phyloP scores from a whole-genome alignment of 768 basidiomycete species.

The Suillus sp. region DNA sequence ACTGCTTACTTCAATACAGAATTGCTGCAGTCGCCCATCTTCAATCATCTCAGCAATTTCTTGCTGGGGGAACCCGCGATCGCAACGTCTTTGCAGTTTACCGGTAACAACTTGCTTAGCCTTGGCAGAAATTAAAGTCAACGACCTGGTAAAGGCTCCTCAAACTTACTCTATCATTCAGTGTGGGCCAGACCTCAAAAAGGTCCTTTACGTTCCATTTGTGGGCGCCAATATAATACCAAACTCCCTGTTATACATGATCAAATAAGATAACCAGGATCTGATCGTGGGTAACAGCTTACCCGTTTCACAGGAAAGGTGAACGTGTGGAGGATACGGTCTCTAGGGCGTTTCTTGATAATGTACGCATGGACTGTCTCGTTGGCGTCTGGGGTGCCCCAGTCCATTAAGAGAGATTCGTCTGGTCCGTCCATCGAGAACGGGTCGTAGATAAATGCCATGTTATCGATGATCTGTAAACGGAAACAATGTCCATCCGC shows the following conservation, averaged over 20 bases:
- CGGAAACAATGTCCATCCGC: slow-evolving; percentile 45
- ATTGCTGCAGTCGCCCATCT: slow-evolving; percentile 44
- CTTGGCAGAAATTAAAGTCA: slow-evolving; percentile 21
- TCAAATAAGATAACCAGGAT: slow-evolving; percentile 16
- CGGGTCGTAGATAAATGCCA: slow-evolving; percentile 59
- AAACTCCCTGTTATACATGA: slow-evolving; percentile 36
- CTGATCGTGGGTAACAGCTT: slow-evolving; percentile 14
- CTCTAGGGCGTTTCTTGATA: slow-evolving; percentile 20
- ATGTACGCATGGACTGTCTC: slow-evolving; percentile 38
- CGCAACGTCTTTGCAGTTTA: slow-evolving; percentile 40
- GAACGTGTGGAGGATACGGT: slow-evolving; percentile 50
- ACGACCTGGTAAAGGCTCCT: slow-evolving; percentile 10
- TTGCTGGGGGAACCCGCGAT: slow-evolving; percentile 31
- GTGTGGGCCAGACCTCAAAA: slow-evolving; percentile 42
- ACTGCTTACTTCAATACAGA: slow-evolving; percentile 43
- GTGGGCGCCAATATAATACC: slow-evolving; percentile 56
- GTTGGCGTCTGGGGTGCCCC: slow-evolving; percentile 44
- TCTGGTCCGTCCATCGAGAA: slow-evolving; percentile 51
- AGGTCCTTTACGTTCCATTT: slow-evolving; percentile 41
- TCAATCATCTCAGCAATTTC: slow-evolving; percentile 43
- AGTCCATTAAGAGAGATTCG: slow-evolving; percentile 53
- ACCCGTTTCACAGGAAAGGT: slow-evolving; percentile 50
- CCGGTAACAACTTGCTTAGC: slow-evolving; percentile 36
- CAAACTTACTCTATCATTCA: slow-evolving; percentile 36
- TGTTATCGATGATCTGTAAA: slow-evolving; percentile 38